A percentile compares a stretch with the other conserved stretches of the same genome.
Evolutionary conservation across 176 grass and related monocot species (phyloP).

Genomic region (Eragrostis nindensis): DNA sequence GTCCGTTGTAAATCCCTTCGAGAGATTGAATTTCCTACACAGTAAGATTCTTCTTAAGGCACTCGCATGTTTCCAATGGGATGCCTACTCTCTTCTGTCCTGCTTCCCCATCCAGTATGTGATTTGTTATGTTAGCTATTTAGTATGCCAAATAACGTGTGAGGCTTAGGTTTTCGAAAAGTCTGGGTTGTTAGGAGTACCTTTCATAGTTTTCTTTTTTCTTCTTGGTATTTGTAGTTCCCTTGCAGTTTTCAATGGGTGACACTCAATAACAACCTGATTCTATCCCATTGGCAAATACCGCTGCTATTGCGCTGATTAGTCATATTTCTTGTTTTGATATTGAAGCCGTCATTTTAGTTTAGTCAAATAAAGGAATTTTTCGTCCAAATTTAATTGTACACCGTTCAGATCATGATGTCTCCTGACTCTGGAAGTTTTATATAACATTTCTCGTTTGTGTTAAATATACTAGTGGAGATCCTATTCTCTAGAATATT

Average conservation of each 20-base stretch:
- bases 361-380: not conserved
- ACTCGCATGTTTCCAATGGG: not conserved
- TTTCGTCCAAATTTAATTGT: not conserved
- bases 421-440: not conserved
- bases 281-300: not conserved
- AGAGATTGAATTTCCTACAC: too few species aligned
- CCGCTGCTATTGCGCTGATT: not conserved
- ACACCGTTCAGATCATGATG: not conserved
- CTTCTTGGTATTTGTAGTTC: conserved; percentile 7
- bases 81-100: not conserved
- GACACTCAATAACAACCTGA: not conserved
- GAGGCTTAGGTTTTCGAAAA: not conserved
- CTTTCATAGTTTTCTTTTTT: not conserved
- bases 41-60: not conserved
- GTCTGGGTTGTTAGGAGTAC: not conserved
- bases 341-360: not conserved
- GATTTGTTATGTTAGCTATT: not conserved
- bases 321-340: not conserved
- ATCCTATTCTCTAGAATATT: not conserved
- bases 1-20: too few species aligned
- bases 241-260: not conserved
- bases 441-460: not conserved
- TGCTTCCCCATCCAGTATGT: not conserved
- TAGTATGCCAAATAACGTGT: not conserved
- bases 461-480: not conserved